Conservation (phyloP, 2,329 filamentous ascomycete genomes). For the Aspergillus aculeatinus region DNA sequence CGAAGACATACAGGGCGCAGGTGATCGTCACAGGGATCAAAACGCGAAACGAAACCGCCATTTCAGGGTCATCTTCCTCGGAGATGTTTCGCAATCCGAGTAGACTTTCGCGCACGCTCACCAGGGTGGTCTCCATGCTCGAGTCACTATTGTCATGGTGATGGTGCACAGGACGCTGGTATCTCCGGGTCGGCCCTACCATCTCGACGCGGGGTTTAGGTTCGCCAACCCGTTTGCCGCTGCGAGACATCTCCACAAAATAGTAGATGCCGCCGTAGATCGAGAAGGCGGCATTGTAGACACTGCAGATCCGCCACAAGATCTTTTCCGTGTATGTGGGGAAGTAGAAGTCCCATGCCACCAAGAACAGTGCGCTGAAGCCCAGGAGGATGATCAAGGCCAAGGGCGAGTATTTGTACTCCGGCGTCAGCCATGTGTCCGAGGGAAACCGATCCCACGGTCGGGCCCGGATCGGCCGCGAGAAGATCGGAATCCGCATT, state of each 20-base stretch:
- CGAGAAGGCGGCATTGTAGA: slow-evolving; percentile 9
- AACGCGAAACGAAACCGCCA: slow-evolving; percentile 1
- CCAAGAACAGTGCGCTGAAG: slow-evolving; percentile 4
- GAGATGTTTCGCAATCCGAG: not conserved
- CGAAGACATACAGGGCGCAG: slow-evolving; percentile 7
- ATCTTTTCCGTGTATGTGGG: slow-evolving; percentile 4
- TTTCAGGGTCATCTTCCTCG: not conserved
- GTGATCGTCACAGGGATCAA: slow-evolving; percentile 1
- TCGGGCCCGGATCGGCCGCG: slow-evolving; percentile 1
- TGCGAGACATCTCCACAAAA: not conserved
- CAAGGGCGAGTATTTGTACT: not conserved
- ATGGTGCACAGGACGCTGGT: no score
- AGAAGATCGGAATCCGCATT: not conserved
- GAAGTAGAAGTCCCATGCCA: slow-evolving; percentile 6
- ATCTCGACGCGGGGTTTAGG: no score
- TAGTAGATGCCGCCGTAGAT: slow-evolving; percentile 7
- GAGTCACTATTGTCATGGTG: no score
- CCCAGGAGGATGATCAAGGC: not conserved
- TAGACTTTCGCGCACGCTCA: no score
- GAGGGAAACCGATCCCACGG: slow-evolving; percentile 12
- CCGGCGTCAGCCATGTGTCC: slow-evolving; percentile 10
- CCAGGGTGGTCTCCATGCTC: no score
- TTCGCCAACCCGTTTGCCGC: not conserved
- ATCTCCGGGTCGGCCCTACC: no score
- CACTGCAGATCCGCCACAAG: slow-evolving; percentile 2